phyloP scores from a whole-genome alignment of 129 eudicot species.

The Lonicera japonica region DNA sequence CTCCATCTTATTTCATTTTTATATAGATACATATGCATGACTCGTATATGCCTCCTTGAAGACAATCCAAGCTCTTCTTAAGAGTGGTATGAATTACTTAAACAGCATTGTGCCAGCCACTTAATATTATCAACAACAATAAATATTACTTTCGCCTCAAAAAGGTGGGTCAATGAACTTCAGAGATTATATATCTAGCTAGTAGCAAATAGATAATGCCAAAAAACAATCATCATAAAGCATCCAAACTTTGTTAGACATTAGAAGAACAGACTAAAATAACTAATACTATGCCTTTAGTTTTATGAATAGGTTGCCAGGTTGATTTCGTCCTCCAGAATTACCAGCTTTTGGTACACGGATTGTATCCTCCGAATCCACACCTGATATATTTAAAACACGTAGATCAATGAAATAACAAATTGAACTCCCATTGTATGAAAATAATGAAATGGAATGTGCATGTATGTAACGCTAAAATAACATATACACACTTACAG shows the following conservation, averaged over 20 bases:
- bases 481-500: not conserved
- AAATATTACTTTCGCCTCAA: no score
- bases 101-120: no score
- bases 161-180: no score
- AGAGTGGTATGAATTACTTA: no score
- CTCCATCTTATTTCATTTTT: no score
- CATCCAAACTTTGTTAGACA: slow-evolving; percentile 4
- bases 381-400: slow-evolving; percentile 41
- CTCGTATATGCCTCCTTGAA: no score
- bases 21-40: no score
- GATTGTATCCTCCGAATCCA: slow-evolving; percentile 88
- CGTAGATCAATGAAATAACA: not conserved
- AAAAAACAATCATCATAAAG: not conserved
- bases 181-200: not conserved
- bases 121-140: no score
- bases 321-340: slow-evolving; percentile 48
- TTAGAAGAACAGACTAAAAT: not conserved
- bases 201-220: not conserved
- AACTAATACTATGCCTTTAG: slow-evolving; percentile 41
- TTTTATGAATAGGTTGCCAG: slow-evolving; percentile 72
- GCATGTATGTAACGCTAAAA: not conserved
- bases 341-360: slow-evolving; percentile 87
- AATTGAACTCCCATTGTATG: not conserved
- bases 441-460: not conserved
- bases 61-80: no score